phyloP scores from a whole-genome alignment of 2,329 filamentous ascomycete species.

The Aureobasidium sp. region DNA sequence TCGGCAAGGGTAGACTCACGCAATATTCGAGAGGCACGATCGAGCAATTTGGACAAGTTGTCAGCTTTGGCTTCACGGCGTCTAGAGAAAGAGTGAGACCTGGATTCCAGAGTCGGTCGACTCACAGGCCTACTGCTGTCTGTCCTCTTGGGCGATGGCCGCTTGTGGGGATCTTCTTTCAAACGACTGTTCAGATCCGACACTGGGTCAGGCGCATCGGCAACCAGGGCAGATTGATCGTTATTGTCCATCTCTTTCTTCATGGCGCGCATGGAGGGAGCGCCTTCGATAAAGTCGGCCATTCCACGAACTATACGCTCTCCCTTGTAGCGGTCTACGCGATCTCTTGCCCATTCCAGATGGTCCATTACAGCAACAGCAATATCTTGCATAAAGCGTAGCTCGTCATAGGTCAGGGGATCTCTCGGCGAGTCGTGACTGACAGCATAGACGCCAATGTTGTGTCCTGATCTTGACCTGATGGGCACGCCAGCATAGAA shows the following conservation, averaged over 20 bases:
- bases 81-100: background rate
- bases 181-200: background rate
- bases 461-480: slow-evolving; percentile 23
- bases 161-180: background rate
- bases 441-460: slow-evolving; percentile 27
- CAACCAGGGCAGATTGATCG: background rate
- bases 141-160: background rate
- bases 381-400: slow-evolving; percentile 24
- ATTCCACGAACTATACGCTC: slow-evolving; percentile 19
- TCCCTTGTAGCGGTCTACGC: slow-evolving; percentile 23
- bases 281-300: slow-evolving; percentile 19
- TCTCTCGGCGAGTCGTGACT: slow-evolving; percentile 21
- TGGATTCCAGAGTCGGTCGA: background rate
- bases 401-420: slow-evolving; percentile 18
- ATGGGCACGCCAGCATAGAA: slow-evolving; percentile 30
- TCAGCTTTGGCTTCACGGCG: slow-evolving; percentile 16
- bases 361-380: slow-evolving; percentile 27
- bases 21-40: slow-evolving; percentile 21
- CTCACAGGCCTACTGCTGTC: background rate
- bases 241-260: background rate
- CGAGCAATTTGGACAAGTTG: slow-evolving; percentile 18
- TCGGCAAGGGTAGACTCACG: slow-evolving; percentile 24
- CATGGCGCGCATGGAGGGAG: slow-evolving; percentile 1
- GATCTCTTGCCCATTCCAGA: slow-evolving; percentile 27
- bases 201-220: no score